Percentiles rank a stretch among this genome's conserved stretches.
These are phyloP conservation scores for Luzula sylvatica DNA, from an alignment of 176 grass and related monocot species.

Conservation along the genomic window DNA sequence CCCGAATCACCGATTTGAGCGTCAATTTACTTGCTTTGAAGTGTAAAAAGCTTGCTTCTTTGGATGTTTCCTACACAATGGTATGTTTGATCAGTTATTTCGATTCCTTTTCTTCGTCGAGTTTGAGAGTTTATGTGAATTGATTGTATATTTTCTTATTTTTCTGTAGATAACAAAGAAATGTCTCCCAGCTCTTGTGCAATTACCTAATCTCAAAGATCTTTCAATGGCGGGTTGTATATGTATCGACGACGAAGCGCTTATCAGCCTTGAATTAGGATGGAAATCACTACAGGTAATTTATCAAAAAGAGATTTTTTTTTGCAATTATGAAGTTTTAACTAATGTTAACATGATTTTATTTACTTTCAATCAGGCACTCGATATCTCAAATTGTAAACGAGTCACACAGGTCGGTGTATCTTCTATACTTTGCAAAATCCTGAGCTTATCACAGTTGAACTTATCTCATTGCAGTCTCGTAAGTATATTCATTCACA, in stretches of 20 bases:
- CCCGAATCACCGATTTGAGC: conserved; percentile 63
- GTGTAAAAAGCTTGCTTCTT: conserved; percentile 44
- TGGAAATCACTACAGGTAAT: conserved; percentile 68
- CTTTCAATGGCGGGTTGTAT: conserved; percentile 46
- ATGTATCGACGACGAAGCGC: conserved; percentile 50
- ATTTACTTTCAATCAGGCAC: conserved; percentile 32
- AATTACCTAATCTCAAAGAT: conserved; percentile 51
- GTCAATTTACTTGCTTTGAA: conserved; percentile 49
- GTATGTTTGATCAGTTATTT: conserved; percentile 25
- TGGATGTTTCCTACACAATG: conserved; percentile 81
- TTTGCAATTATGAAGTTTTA: background rate
- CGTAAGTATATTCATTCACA: conserved; percentile 34
- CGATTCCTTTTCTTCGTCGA: background rate
- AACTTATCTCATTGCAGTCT: conserved; percentile 50
- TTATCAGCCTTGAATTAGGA: conserved; percentile 32
- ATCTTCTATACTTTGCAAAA: conserved; percentile 29
- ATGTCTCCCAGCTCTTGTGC: conserved; percentile 44
- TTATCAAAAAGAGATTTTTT: background rate
- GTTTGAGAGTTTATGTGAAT: conserved; percentile 5
- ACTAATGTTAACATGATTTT: conserved; percentile 11
- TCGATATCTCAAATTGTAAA: conserved; percentile 68
- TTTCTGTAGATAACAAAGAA: conserved; percentile 51
- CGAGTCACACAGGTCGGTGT: conserved; percentile 42
- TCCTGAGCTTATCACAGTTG: conserved; percentile 39
- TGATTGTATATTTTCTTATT: background rate